Base-by-base conservation (phyloP, 257 asterid species). In the Nicotiana tomentosiformis region DNA sequence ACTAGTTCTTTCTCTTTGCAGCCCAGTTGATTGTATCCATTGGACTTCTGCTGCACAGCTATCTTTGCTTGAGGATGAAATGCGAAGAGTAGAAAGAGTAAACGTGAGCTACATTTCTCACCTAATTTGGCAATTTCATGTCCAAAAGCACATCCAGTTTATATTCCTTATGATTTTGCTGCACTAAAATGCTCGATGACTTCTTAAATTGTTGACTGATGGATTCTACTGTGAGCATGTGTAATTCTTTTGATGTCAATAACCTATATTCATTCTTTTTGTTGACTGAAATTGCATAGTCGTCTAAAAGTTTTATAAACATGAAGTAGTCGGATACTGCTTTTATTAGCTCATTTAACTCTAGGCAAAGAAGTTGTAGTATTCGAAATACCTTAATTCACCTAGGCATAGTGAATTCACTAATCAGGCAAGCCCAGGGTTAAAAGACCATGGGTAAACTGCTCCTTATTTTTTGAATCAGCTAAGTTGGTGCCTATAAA, bases 1-100 rank as follows among this genome's bases (percentile, higher is more conserved):
- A 78, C 78, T 77, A 46, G 32, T 81, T 81, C 66, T 86, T 61
- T 85, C 84, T 43, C 49, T 93, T 92, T 88, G 64, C 96, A 96
- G 99, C 92, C 99, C 99, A 39, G 98, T 96, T 83, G 97, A 94
- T 86, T 96, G 99, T 88, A 96, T 96, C 57, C 94, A 96, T 83
- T 89, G 97, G 98, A 96, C 96, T 72, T 96, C 99, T 56, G 98
- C 98, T 86, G 96, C 97, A 83, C 98, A 96, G 85, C 86, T 96
- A 76, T 93, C 99, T 33, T 90, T 96, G 87, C 97, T 96, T 29
- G 98, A 96, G 86, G 99, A 96, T 83, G 99, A 96, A 88, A 96
- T 96, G 99, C 90, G 98, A 79, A 94, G 99, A 91, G 91, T 96
- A 16, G 99, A 96, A 91, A 86, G 99, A 93, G 98, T 96, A 65